Conservation (phyloP, 768 basidiomycete species). For the Boletus barrowsii region DNA sequence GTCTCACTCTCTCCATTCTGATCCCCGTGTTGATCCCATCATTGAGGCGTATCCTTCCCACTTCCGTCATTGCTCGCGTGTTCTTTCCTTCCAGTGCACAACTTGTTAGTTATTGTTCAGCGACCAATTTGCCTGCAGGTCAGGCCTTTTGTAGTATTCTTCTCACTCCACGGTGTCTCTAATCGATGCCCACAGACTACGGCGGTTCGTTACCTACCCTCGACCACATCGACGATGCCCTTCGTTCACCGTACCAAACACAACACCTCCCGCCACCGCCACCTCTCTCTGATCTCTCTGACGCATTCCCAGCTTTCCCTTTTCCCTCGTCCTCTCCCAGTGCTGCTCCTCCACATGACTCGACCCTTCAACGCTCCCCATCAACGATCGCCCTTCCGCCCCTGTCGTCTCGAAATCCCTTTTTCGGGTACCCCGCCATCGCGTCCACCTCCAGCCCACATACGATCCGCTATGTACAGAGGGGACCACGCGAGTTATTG, state of each 20-base stretch:
- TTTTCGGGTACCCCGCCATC: constrained; percentile 65
- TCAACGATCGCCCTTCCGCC: constrained; percentile 38
- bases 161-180: neutral
- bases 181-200: constrained; percentile 47
- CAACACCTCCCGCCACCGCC: constrained; percentile 6
- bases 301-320: neutral
- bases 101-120: constrained; percentile 52
- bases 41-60: constrained; percentile 58
- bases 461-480: constrained; percentile 56
- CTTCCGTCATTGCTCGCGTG: constrained; percentile 55
- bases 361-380: neutral
- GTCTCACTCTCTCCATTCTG: constrained; percentile 23
- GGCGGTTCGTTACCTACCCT: constrained; percentile 60
- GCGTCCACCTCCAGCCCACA: constrained; percentile 33
- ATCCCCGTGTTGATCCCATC: constrained; percentile 7
- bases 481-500: constrained; percentile 64
- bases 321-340: neutral
- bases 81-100: constrained; percentile 62
- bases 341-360: neutral
- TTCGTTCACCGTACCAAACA: constrained; percentile 21
- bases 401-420: constrained; percentile 65
- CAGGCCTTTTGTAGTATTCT: neutral
- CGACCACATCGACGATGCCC: constrained; percentile 48
- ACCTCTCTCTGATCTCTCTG: neutral
- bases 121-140: constrained; percentile 53